Evolutionary conservation across 2,329 filamentous ascomycete genomes (phyloP), one percentile per base, ranked within the genome.

Genomic region (Pyricularia pennisetigena): DNA sequence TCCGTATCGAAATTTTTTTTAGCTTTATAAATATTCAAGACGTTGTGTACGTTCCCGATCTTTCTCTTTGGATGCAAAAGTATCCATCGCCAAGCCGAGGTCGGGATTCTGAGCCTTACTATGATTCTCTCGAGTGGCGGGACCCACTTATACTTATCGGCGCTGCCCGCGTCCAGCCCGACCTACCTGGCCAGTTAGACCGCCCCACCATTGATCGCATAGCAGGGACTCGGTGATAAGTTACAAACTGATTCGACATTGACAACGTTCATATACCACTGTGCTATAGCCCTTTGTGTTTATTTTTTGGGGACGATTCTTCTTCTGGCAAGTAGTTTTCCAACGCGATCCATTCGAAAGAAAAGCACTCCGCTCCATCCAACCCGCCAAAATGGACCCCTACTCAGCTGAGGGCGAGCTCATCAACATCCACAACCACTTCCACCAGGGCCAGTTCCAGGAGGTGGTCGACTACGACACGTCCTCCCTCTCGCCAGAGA

Each of bases 401-500:
- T 91, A 88, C 78, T 90, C 87, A 65, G 84, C 87, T 71, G 88
- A 90, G 79, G 88, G 88, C 80, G 88, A 91, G 81, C 80, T 91
- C 74, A 85, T 90, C 77, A 90, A 89, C 80, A 85, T 90, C 72
- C 87, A 90, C 81, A 90, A 86, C 79, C 79, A 87, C 79, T 90
- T 90, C 80, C 85, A 90, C 78, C 87, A 90, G 78, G 93, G 92
- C 76, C 94, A 97, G 83, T 97, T 92, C 84, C 86, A 92, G 76
- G 85, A 90, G 76, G 94, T 96, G 71, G 79, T 96, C 79, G 90
- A 95, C 81, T 97, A 93, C 80, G 90, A 96, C 79, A 90, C 88
- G 62, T 88, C 90, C 6, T 83, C 88, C 69, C 90, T 98, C 75
- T 95, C 92, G 63, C 73, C 88, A 71, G 88, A 90, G 74, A 97